These are phyloP conservation scores for Globisporangium splendens DNA, from an alignment of 352 stramenopile genomes.

Conservation along the genomic window DNA sequence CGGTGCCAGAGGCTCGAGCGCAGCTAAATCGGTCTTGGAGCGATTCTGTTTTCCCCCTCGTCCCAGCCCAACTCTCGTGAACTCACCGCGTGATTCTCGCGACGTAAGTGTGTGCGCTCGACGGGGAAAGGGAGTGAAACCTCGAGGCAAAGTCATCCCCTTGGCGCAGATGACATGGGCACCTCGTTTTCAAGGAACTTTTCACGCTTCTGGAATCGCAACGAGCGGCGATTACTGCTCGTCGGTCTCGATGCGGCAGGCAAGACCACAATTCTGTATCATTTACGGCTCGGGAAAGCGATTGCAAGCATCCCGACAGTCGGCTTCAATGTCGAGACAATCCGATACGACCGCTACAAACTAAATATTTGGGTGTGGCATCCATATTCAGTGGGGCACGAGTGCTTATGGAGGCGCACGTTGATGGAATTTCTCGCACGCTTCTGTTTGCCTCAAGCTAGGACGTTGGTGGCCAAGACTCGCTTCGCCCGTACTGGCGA, in stretches of 20 bases:
- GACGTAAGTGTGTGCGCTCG: background rate
- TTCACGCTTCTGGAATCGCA: slow-evolving; percentile 70
- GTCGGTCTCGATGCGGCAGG: slow-evolving; percentile 71
- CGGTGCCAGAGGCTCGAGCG: background rate
- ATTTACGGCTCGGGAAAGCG: slow-evolving; percentile 66
- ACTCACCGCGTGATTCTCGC: background rate
- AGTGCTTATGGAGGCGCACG: background rate
- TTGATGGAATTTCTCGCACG: too few relatives aligned
- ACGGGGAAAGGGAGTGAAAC: background rate
- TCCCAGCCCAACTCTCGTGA: background rate
- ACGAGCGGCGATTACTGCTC: slow-evolving; percentile 72
- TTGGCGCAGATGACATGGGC: slow-evolving; percentile 54
- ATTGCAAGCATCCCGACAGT: slow-evolving; percentile 80
- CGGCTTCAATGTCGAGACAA: slow-evolving; percentile 82
- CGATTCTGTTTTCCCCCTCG: background rate
- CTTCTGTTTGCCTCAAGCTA: slow-evolving; percentile 14
- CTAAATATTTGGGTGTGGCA: slow-evolving; percentile 71
- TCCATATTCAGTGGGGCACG: too few relatives aligned
- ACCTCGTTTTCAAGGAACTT: slow-evolving; percentile 62
- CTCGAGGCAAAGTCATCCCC: background rate
- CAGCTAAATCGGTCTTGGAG: background rate
- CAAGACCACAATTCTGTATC: slow-evolving; percentile 84
- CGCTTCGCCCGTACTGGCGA: slow-evolving; percentile 74
- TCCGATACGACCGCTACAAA: slow-evolving; percentile 68
- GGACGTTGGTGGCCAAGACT: slow-evolving; percentile 81